phyloP scores from a whole-genome alignment of 1,284 basidiomycete genomes.

The Bothia castanella region DNA sequence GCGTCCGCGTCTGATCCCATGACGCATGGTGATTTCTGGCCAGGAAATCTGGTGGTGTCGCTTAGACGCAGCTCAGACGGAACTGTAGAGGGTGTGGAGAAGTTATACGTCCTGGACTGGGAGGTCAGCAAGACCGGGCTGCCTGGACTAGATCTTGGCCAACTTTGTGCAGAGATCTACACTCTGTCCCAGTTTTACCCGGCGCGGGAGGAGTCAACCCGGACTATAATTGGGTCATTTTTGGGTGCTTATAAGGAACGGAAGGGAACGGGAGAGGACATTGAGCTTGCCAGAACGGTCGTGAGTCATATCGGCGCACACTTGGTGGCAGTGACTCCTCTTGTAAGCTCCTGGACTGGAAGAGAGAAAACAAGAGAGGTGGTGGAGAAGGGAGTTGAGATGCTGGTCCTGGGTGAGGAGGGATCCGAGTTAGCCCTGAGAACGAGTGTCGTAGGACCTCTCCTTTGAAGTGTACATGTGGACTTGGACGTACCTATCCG shows the following conservation, averaged over 20 bases:
- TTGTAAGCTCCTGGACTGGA: constrained; percentile 41
- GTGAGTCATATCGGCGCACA: constrained; percentile 49
- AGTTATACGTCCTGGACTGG: constrained; percentile 57
- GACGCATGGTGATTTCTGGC: constrained; percentile 60
- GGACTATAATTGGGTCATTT: constrained; percentile 40
- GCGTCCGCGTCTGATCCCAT: constrained; percentile 32
- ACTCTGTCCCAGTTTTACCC: constrained; percentile 45
- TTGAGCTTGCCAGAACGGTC: constrained; percentile 31
- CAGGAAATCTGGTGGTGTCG: constrained; percentile 53
- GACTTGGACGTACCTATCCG: background rate
- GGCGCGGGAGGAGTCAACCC: constrained; percentile 32
- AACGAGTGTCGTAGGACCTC: constrained; percentile 28
- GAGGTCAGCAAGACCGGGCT: constrained; percentile 51
- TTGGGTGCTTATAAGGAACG: constrained; percentile 39
- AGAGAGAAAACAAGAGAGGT: constrained; percentile 44
- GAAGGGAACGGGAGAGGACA: constrained; percentile 15
- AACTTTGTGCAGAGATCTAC: constrained; percentile 57
- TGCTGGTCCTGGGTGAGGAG: constrained; percentile 38
- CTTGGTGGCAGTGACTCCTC: constrained; percentile 43
- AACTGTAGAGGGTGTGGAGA: constrained; percentile 32
- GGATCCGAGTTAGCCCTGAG: constrained; percentile 31
- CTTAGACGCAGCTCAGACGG: constrained; percentile 23
- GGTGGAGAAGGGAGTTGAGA: constrained; percentile 45
- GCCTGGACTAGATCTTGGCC: constrained; percentile 52
- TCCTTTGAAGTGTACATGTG: constrained; percentile 17